Evolutionary conservation across 2,329 filamentous ascomycete genomes (phyloP), one percentile per base, ranked within the genome.

Genomic region (Beauveria varroae): DNA sequence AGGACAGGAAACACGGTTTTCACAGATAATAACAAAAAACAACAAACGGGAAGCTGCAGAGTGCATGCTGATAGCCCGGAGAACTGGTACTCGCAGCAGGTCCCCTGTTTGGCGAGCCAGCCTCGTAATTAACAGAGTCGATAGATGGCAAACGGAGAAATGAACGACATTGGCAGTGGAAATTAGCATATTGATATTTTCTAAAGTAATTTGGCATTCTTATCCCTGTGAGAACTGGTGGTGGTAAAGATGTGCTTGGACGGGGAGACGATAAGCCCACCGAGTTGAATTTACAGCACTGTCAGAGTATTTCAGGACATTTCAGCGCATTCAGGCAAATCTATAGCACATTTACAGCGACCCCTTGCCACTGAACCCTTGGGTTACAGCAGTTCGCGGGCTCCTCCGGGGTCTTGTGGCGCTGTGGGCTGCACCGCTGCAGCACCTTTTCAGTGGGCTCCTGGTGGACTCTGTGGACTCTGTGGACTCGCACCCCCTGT

Each of bases 81-180:
- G 24, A 44, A 26, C 14, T 20, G 14, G 37, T 43, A 44, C 22
- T 28, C 12, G 34, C 28, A 30, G 57, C 47, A 59, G 30, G 44
- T 20, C 51, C 56, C 56, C 56, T 44, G 56, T 28, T 20, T 14
- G n/a, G 12, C 18, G 37, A 55, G 14, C 52, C 30, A 34, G 49
- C 47, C 57, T 59, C 37, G 57, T 34, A 53, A 52, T 52, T 24
- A 28, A 7, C n/a, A 51, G 20, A 40, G 12, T 50, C 20, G 16
- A 20, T 34, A 24, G 22, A 52, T 44, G 57, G 49, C 26, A 53
- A 53, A 52, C 40, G 37, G 44, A 52, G 57, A 59, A 46, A 59
- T 59, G 57, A 52, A 59, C 40, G 53, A 40, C 49, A 54, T 60
- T 60, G 49, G 50, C 28, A 60, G 40, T 54, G 57, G 57, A 60